Percentiles rank a stretch among this genome's conserved stretches.
These are phyloP conservation scores for Penicillium cinerascens DNA, from an alignment of 495 filamentous ascomycete genomes.

Conservation along the genomic window DNA sequence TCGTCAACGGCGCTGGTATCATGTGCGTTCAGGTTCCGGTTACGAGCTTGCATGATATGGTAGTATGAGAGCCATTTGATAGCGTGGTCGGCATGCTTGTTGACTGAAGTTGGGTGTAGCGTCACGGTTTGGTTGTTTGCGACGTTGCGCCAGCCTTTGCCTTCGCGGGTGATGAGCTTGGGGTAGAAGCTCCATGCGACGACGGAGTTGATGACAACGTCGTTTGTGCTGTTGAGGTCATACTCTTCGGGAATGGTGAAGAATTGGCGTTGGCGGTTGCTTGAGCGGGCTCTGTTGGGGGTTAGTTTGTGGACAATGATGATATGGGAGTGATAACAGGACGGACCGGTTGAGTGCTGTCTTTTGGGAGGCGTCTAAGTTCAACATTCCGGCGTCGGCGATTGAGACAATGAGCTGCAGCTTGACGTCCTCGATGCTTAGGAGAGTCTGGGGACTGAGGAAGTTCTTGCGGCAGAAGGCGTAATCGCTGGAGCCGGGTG, in stretches of 20 bases:
- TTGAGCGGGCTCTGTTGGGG: constrained; percentile 42
- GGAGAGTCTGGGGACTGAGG: constrained; percentile 74
- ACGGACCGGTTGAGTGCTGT: constrained; percentile 54
- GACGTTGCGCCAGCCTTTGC: constrained; percentile 86
- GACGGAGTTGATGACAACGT: constrained; percentile 70
- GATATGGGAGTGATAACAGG: constrained; percentile 8
- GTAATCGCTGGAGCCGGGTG: constrained; percentile 62
- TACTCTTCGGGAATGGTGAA: constrained; percentile 72
- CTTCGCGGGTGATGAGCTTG: constrained; percentile 80
- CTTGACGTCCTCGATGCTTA: constrained; percentile 91
- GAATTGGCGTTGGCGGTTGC: constrained; percentile 65
- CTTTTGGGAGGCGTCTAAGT: constrained; percentile 65
- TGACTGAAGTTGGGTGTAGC: constrained; percentile 81
- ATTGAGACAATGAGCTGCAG: constrained; percentile 79
- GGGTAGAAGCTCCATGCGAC: constrained; percentile 94
- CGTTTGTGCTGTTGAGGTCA: constrained; percentile 71
- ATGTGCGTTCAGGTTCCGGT: constrained; percentile 80
- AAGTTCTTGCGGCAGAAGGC: constrained; percentile 92
- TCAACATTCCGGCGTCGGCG: constrained; percentile 76
- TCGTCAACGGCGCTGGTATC: constrained; percentile 80
- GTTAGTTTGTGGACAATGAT: constrained; percentile 22
- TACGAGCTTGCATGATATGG: constrained; percentile 87
- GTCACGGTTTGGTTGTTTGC: constrained; percentile 85
- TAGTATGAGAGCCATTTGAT: constrained; percentile 89
- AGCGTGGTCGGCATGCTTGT: constrained; percentile 59